Evolutionary conservation across 129 eudicot genomes (phyloP).

Genomic region (Rutidosis leptorrhynchoides): DNA sequence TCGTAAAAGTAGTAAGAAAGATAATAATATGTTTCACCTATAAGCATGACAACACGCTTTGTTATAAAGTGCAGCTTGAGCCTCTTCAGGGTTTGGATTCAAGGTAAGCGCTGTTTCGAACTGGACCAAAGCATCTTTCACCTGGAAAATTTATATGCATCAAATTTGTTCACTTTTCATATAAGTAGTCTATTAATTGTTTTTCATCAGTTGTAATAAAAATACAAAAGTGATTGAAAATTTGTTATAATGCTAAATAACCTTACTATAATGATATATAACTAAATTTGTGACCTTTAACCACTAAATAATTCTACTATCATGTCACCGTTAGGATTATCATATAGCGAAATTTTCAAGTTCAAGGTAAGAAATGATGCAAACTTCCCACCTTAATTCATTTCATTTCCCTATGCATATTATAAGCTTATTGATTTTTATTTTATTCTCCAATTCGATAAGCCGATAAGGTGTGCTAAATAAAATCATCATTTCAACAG

Average conservation of each 20-base stretch:
- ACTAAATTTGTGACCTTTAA: constrained; percentile 1
- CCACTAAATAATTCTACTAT: constrained; percentile 5
- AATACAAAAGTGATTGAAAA: neutral
- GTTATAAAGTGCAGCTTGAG: constrained; percentile 97
- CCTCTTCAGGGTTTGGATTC: constrained; percentile 72
- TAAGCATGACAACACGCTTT: constrained; percentile 99
- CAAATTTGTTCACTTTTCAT: neutral
- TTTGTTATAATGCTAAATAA: neutral
- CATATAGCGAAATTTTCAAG: neutral
- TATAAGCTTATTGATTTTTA: neutral
- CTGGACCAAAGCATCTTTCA: constrained; percentile 80
- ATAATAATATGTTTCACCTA: constrained; percentile 43
- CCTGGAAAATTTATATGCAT: constrained; percentile 40
- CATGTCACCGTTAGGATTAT: neutral
- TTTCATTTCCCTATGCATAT: neutral
- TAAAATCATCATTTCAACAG: neutral
- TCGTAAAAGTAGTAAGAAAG: neutral
- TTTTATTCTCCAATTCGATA: neutral
- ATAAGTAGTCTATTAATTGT: neutral
- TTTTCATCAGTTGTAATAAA: neutral
- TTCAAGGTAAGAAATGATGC: neutral
- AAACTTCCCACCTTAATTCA: neutral
- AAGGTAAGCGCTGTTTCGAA: constrained; percentile 88
- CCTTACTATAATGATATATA: neutral
- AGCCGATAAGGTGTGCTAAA: neutral